Evolutionary conservation across 495 filamentous ascomycete genomes (phyloP), one percentile per base, ranked within the genome.

Genomic region (Talaromyces adpressus): DNA sequence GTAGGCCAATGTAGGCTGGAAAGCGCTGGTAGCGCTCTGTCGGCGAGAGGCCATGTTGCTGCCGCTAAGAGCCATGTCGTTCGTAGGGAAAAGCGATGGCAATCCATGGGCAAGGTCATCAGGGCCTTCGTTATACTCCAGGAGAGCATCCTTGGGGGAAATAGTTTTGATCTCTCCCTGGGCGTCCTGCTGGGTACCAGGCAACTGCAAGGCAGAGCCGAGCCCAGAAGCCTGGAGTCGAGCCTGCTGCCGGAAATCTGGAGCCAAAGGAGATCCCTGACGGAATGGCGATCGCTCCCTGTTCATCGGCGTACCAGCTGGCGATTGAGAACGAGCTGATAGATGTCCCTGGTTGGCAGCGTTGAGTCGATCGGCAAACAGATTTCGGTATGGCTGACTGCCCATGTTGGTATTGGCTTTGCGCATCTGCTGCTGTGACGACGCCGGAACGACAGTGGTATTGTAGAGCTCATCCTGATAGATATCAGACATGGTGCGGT

Each of bases 61-160:
- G 5, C 75, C 76, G 39, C n/a, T 49, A 53, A 79, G 32, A 49
- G 77, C 76, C 62, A 79, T 76, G 59, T 81, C 77, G 47, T 70
- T 82, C 66, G 72, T 71, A 72, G 89, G 85, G 74, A 92, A 93
- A 32, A 95, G 74, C 18, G 72, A 59, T 39, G 90, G 85, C 66
- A 88, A 82, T 1, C 58, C 59, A 30, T 62, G 23, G 62, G 83
- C 82, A 6, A 83, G 76, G 60, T 89, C 88, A 0, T 88, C 89
- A 14, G 89, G 85, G 7, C 82, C 74, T 51, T 92, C 89, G 62
- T 88, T 81, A 72, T 91, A 96, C 27, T 97, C 93, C 63, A 96
- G 78, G 64, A 93, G 72, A 4, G 92, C 91, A 69, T 98, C 94
- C 79, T 97, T 96, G 32, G 94, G 94, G 14, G 94, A 98, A 59